These are phyloP conservation scores for Hyphodiscus hymeniophilus DNA, from an alignment of 495 filamentous ascomycete species.

Conservation along the genomic window DNA sequence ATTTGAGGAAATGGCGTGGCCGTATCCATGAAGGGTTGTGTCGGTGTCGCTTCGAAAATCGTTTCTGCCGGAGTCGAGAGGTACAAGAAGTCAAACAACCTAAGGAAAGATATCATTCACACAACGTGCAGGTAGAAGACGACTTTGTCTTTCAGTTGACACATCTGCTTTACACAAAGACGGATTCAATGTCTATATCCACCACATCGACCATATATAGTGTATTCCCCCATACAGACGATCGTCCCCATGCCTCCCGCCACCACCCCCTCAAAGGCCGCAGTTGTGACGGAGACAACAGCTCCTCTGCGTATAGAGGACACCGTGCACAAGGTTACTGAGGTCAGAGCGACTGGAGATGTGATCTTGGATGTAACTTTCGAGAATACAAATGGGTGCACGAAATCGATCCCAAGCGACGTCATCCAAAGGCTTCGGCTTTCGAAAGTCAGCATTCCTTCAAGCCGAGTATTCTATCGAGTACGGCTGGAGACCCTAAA, in stretches of 20 bases:
- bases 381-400: slow-evolving; percentile 28
- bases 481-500: slow-evolving; percentile 30
- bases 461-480: slow-evolving; percentile 25
- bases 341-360: slow-evolving; percentile 44
- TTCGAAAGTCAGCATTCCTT: slow-evolving; percentile 16
- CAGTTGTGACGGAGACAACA: not conserved
- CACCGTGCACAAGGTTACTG: slow-evolving; percentile 19
- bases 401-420: slow-evolving; percentile 18
- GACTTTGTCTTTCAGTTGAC: not conserved
- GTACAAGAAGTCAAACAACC: not conserved
- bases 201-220: not conserved
- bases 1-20: slow-evolving; percentile 22
- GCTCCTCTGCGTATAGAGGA: slow-evolving; percentile 10
- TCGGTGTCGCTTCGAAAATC: not conserved
- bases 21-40: slow-evolving; percentile 18
- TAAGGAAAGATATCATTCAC: not conserved
- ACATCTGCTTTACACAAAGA: not conserved
- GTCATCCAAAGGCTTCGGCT: slow-evolving; percentile 15
- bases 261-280: not conserved
- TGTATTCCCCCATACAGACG: not conserved
- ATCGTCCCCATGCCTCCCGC: slow-evolving; percentile 5
- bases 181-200: slow-evolving; percentile 5
- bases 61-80: not conserved
- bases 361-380: slow-evolving; percentile 46
- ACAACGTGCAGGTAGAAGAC: not conserved